Evolutionary conservation across 1,139 yeast species (phyloP).

Genomic region (Diutina neorugosa): DNA sequence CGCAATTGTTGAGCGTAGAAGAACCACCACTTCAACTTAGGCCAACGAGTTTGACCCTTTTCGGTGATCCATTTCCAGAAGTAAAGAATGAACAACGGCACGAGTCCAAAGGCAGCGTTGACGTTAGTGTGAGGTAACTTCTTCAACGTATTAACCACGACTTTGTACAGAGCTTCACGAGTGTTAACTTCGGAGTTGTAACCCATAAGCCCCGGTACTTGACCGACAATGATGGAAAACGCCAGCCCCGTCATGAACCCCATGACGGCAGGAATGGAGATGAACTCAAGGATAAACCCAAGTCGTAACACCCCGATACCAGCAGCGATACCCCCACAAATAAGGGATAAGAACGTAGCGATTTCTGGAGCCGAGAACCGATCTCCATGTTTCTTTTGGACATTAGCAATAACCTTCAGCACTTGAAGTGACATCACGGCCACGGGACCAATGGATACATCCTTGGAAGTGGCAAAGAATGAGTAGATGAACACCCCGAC

Average conservation of each 20-base stretch:
- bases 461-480: constrained; percentile 88
- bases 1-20: constrained; percentile 70
- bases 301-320: constrained; percentile 75
- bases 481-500: constrained; percentile 86
- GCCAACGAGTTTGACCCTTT: constrained; percentile 36
- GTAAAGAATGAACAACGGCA: constrained; percentile 58
- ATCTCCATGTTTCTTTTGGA: constrained; percentile 30
- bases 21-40: constrained; percentile 41
- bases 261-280: constrained; percentile 84
- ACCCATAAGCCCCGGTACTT: constrained; percentile 83
- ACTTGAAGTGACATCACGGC: constrained; percentile 92
- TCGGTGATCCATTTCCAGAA: constrained; percentile 55
- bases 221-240: constrained; percentile 68
- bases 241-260: constrained; percentile 97
- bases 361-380: constrained; percentile 49
- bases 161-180: constrained; percentile 55
- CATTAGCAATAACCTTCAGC: constrained; percentile 61
- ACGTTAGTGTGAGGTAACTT: constrained; percentile 52
- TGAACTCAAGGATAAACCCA: constrained; percentile 81
- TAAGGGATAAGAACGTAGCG: constrained; percentile 67
- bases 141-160: constrained; percentile 62
- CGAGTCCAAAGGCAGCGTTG: constrained; percentile 86
- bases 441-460: constrained; percentile 93
- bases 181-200: constrained; percentile 55
- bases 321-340: constrained; percentile 77